Conservation (phyloP, 2,329 filamentous ascomycete species). For the Sarocladium brachiariae region DNA sequence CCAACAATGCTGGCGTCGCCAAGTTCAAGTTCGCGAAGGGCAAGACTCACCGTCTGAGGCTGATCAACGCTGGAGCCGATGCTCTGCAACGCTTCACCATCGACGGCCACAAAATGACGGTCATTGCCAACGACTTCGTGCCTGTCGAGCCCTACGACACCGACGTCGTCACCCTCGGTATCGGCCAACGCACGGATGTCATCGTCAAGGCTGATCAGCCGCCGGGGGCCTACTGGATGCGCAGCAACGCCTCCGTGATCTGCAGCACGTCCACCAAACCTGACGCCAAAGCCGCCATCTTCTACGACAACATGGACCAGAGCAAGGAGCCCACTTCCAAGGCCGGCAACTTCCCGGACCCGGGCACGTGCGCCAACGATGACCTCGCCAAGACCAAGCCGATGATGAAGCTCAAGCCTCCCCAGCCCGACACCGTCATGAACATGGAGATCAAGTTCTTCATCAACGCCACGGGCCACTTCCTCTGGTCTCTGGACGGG, state of each 20-base stretch:
- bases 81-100: slow-evolving; percentile 49
- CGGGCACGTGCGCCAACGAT: slow-evolving; percentile 51
- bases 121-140: slow-evolving; percentile 60
- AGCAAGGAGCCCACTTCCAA: slow-evolving; percentile 39
- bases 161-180: slow-evolving; percentile 50
- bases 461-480: slow-evolving; percentile 42
- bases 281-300: slow-evolving; percentile 53
- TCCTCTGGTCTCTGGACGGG: slow-evolving; percentile 48
- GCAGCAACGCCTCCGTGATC: slow-evolving; percentile 39
- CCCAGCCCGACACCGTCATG: slow-evolving; percentile 33
- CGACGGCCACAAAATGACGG: slow-evolving; percentile 53
- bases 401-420: slow-evolving; percentile 39
- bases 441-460: slow-evolving; percentile 40
- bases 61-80: slow-evolving; percentile 51
- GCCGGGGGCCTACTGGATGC: slow-evolving; percentile 51
- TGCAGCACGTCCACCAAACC: slow-evolving; percentile 44
- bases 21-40: slow-evolving; percentile 45
- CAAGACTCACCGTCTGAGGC: slow-evolving; percentile 51
- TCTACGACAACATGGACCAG: slow-evolving; percentile 54
- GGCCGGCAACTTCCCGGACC: slow-evolving; percentile 42
- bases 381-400: slow-evolving; percentile 46
- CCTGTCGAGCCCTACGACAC: slow-evolving; percentile 56
- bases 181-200: slow-evolving; percentile 45
- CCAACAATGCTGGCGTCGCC: slow-evolving; percentile 40
- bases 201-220: slow-evolving; percentile 42